These are phyloP conservation scores for Lactarius trivialis DNA, from an alignment of 768 basidiomycete species.

Conservation along the genomic window DNA sequence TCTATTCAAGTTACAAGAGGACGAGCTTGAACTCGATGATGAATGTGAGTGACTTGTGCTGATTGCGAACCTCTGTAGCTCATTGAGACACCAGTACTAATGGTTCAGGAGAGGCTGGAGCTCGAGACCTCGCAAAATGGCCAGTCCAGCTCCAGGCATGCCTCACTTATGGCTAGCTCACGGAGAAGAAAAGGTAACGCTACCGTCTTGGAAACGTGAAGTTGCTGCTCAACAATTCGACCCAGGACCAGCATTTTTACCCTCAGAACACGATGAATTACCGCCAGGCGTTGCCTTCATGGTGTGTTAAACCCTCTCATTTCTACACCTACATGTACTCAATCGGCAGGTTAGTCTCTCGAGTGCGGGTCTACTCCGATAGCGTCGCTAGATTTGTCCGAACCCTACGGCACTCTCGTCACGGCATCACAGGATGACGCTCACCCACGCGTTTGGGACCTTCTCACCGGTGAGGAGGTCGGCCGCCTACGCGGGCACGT, in stretches of 20 bases:
- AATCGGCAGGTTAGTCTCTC: slow-evolving; percentile 55
- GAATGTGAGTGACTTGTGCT: slow-evolving; percentile 55
- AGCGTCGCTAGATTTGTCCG: slow-evolving; percentile 88
- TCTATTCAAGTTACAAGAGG: slow-evolving; percentile 83
- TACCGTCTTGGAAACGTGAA: neutral
- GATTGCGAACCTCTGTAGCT: slow-evolving; percentile 7
- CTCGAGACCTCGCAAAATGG: slow-evolving; percentile 51
- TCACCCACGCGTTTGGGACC: slow-evolving; percentile 90
- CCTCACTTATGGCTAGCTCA: slow-evolving; percentile 48
- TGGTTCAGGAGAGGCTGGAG: slow-evolving; percentile 77
- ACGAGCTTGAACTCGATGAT: slow-evolving; percentile 94
- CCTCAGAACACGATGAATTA: slow-evolving; percentile 94
- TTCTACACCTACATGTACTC: slow-evolving; percentile 9
- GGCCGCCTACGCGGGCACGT: slow-evolving; percentile 79
- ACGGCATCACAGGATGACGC: slow-evolving; percentile 81
- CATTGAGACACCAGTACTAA: slow-evolving; percentile 54
- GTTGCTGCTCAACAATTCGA: slow-evolving; percentile 3
- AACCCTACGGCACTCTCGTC: slow-evolving; percentile 93
- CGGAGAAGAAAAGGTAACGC: slow-evolving; percentile 59
- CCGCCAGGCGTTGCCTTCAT: slow-evolving; percentile 96
- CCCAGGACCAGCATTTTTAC: slow-evolving; percentile 87
- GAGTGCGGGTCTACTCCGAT: slow-evolving; percentile 76
- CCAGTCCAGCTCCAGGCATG: slow-evolving; percentile 31
- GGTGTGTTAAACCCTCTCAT: slow-evolving; percentile 42
- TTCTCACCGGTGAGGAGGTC: slow-evolving; percentile 82